These are phyloP conservation scores for Hypoxylon cercidicola DNA, from an alignment of 495 filamentous ascomycete species.

Conservation along the genomic window DNA sequence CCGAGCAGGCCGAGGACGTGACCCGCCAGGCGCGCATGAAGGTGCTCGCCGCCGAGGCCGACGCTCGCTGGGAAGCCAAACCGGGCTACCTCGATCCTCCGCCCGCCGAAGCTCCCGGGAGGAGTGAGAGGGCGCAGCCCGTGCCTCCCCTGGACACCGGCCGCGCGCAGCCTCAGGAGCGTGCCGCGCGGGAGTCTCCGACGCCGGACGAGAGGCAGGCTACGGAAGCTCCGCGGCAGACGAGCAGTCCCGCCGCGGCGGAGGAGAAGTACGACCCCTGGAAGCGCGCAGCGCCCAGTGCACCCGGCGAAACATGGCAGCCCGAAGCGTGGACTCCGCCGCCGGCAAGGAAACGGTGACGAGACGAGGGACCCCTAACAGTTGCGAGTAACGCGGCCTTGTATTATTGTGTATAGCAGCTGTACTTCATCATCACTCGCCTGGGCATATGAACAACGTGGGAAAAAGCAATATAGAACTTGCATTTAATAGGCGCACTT, in stretches of 20 bases:
- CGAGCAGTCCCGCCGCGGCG: conserved; percentile 21
- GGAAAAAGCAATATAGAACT: conserved; percentile 1
- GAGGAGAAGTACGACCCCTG: conserved; percentile 66
- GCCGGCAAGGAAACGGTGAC: conserved; percentile 46
- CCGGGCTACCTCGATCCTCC: conserved; percentile 53
- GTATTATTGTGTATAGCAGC: conserved; percentile 29
- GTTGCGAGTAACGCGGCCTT: conserved; percentile 3
- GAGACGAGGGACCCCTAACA: background rate
- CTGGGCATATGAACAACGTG: conserved; percentile 11
- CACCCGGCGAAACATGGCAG: conserved; percentile 79
- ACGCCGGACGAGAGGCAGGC: conserved; percentile 44
- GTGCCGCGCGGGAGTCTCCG: conserved; percentile 29
- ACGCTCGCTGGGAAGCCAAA: conserved; percentile 87
- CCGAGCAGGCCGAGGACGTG: conserved; percentile 79
- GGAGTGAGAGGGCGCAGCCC: conserved; percentile 23
- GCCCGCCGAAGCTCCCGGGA: background rate
- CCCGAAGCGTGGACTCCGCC: conserved; percentile 76
- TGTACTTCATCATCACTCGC: conserved; percentile 19
- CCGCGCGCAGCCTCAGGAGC: conserved; percentile 18
- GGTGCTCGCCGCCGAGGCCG: conserved; percentile 77
- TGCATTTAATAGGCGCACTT: conserved; percentile 9
- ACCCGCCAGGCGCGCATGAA: conserved; percentile 75
- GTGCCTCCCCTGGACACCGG: conserved; percentile 22
- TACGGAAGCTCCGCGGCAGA: conserved; percentile 33
- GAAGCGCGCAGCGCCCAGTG: conserved; percentile 59